Evolutionary conservation across 164 flowering plant genomes (phyloP).

Genomic region (Stephania japonica): DNA sequence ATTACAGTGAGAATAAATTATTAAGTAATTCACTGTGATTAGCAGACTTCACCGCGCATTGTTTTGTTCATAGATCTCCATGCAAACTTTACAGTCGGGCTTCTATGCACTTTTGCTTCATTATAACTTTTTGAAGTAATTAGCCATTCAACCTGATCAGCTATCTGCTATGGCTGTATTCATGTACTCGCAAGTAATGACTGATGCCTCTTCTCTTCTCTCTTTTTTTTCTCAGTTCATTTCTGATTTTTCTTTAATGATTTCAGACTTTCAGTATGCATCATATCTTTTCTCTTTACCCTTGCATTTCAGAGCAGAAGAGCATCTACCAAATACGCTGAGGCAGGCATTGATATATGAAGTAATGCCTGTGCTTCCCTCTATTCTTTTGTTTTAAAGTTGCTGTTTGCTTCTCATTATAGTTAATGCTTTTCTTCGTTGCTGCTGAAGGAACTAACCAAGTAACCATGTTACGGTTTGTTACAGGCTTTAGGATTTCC

Average conservation of each 20-base stretch:
- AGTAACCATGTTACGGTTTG: constrained; percentile 4
- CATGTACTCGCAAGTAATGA: too few relatives aligned
- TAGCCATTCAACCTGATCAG: too few relatives aligned
- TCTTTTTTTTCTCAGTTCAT: neutral
- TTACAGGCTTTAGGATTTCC: constrained; percentile 82
- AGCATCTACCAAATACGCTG: constrained; percentile 87
- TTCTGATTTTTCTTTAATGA: neutral
- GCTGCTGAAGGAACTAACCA: constrained; percentile 5
- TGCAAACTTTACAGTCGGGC: too few relatives aligned
- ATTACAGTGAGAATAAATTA: too few relatives aligned
- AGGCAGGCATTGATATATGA: constrained; percentile 89
- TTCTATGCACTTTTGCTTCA: too few relatives aligned
- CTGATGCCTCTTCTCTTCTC: too few relatives aligned
- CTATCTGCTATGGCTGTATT: too few relatives aligned
- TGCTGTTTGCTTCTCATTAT: constrained; percentile 4
- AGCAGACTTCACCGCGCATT: too few relatives aligned
- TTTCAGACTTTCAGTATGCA: neutral
- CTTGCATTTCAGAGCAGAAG: constrained; percentile 78
- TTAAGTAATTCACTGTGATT: too few relatives aligned
- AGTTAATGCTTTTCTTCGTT: neutral
- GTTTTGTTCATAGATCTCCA: too few relatives aligned
- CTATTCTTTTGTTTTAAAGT: neutral
- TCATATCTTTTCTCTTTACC: constrained; percentile 3
- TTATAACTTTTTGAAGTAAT: too few relatives aligned
- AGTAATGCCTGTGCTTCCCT: constrained; percentile 30